Evolutionary conservation across 2,329 filamentous ascomycete species (phyloP), one percentile per base, ranked within the genome.

Genomic region (Hypoxylon sp.): DNA sequence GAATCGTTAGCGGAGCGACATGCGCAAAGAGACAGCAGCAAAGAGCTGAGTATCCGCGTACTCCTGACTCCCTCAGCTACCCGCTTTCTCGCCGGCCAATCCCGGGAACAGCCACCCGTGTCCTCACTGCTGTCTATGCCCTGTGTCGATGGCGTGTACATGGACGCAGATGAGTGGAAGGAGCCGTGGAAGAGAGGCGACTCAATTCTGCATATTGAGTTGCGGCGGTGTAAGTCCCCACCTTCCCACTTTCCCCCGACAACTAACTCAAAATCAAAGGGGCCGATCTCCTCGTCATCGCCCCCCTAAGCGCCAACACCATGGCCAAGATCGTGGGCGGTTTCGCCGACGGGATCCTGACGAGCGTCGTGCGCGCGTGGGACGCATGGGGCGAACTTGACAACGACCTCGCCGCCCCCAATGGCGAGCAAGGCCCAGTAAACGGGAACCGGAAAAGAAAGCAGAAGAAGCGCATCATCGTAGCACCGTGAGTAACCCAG

Each of bases 161-260:
- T 86, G 7, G 93, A 98, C 76, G 87, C 88, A n/a, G 92, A 94
- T 70, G 96, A 98, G 79, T 98, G 94, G 94, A 80, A 84, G 11
- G 82, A 84, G 46, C 89, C 92, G 0, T 98, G 95, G 95, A 87
- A 85, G 21, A 86, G 94, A 2, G 93, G 91, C 2, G 87, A 87
- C n/a, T 84, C 85, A 2, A 97, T 99, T 50, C 81, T 98, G 61
- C 96, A 99, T 76, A 98, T 99, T 73, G 93, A 97, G 79, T 82
- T 98, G 60, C 85, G 94, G 30, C 85, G 91, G 34, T 87, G 83
- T 70, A 41, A 69, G 67, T 14, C 46, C 34, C 9, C 19, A n/a
- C 9, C 9, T 64, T 9, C 13, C 14, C 11, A 41, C 17, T n/a
- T 13, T 28, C 13, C 30, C 28, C 6, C 7, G 10, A 28, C 19